A percentile compares a stretch with the other conserved stretches of the same genome.
Evolutionary conservation across 306 rosid genomes (phyloP).

Genomic region (Lablab purpureus): DNA sequence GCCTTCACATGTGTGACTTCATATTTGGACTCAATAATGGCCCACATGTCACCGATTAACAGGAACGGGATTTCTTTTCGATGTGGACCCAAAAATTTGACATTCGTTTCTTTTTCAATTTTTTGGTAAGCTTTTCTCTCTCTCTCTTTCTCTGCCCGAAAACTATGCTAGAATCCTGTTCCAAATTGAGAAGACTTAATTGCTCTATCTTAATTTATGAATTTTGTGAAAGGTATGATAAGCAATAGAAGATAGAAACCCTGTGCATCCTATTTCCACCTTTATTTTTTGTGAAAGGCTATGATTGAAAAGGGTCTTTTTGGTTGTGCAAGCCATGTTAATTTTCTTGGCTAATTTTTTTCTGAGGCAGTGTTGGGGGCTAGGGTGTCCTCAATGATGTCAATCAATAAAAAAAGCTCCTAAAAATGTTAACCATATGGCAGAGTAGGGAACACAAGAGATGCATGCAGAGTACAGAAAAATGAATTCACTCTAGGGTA

Average conservation of each 20-base stretch:
- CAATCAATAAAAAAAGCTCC: constrained; percentile 45
- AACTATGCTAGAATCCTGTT: not conserved
- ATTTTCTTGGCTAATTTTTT: constrained; percentile 8
- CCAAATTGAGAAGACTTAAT: not conserved
- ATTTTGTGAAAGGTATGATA: not conserved
- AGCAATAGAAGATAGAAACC: constrained; percentile 33
- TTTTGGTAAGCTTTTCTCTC: not conserved
- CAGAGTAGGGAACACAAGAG: constrained; percentile 31
- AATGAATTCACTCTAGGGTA: constrained; percentile 30
- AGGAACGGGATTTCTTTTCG: not conserved
- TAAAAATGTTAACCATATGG: constrained; percentile 27
- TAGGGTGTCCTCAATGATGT: constrained; percentile 50
- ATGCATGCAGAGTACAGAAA: constrained; percentile 17
- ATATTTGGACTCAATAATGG: not conserved
- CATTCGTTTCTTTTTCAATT: not conserved
- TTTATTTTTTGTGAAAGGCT: constrained; percentile 34
- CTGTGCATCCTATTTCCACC: not conserved
- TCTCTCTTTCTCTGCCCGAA: not conserved
- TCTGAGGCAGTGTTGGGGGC: constrained; percentile 36
- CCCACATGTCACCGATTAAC: not conserved
- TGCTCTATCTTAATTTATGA: not conserved
- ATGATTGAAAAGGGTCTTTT: constrained; percentile 39
- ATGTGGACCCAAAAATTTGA: not conserved
- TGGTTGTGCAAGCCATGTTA: constrained; percentile 20
- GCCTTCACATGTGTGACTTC: not conserved